Base-by-base conservation (phyloP, 2,329 filamentous ascomycete species). In the Rutstroemia sp. region DNA sequence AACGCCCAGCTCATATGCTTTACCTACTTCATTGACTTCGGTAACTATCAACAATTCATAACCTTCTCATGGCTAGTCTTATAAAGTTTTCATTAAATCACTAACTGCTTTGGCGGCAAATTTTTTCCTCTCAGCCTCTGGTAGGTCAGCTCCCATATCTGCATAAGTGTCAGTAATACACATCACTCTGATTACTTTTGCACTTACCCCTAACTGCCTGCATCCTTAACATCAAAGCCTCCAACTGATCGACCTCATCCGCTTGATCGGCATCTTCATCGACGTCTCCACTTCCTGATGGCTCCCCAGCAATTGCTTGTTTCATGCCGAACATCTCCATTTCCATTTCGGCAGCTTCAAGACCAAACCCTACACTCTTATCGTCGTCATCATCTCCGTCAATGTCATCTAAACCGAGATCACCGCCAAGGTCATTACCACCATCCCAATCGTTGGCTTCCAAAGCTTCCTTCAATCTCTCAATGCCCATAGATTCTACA, bases 381-480 rank as follows among this genome's bases (percentile, higher is more conserved):
- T 59, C 63, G 18, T 67, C 65, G 9, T 62, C 61, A 8, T 61
- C 63, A 10, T 66, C 66, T 30, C 59, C 62, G 58, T 73, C 70
- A 46, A 73, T 61, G 16, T 71, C 69, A 2, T 66, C 70, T 34
- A 72, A 69, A 21, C 72, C 69, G 1, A 71, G 67, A 41, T 71
- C 69, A 2, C 69, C 70, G 59, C 53, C 63, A 16, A 70, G 64
- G 0, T 70, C 70, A 56, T 73, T 71, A 8, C 62, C 66, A 16
- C 61, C 67, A 2, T 73, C 75, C 85, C 85, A 88, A 68, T 86
- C 83, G 65, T 86, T 87, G 16, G 82, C 74, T 65, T 87, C 78
- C 14, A 88, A 69, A 0, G 83, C 84, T 65, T 87, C 83, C 8
- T 75, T 73, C 2, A 82, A 75, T 9, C 85, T 75, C 1, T 79